Percentiles rank a stretch among this genome's conserved stretches.
phyloP scores from a whole-genome alignment of 202 grass and related monocot species.

The Cymbopogon flexuosus region DNA sequence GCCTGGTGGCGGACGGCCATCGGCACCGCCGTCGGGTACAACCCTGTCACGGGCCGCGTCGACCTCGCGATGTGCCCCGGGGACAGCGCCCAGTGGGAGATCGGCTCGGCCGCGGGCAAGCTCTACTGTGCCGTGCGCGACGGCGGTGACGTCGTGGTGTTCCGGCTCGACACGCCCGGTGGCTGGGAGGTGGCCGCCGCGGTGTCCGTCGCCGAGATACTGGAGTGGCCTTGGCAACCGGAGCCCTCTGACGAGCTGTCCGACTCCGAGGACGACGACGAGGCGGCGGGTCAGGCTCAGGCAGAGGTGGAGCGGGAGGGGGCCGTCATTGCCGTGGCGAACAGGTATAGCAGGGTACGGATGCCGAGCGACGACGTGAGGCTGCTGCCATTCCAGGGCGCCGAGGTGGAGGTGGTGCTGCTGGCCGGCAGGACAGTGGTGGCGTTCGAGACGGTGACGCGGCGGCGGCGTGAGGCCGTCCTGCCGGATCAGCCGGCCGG shows the following conservation, averaged over 20 bases:
- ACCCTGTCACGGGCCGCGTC: neutral
- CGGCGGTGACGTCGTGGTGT: neutral
- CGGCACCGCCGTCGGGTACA: constrained; percentile 46
- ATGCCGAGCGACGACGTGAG: neutral
- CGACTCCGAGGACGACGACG: neutral
- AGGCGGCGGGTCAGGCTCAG: neutral
- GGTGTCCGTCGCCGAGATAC: constrained; percentile 23
- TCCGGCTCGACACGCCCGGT: neutral
- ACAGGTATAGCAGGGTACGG: neutral
- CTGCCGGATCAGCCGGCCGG: neutral
- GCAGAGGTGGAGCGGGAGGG: neutral
- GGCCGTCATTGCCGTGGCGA: neutral
- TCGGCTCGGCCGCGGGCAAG: neutral
- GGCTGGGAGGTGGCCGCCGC: constrained; percentile 25
- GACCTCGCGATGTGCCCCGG: no score
- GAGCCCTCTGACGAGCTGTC: neutral
- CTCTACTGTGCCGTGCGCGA: constrained; percentile 30
- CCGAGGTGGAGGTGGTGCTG: constrained; percentile 37
- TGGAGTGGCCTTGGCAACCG: neutral
- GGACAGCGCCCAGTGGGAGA: no score
- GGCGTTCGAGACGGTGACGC: constrained; percentile 34
- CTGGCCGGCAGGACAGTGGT: constrained; percentile 24
- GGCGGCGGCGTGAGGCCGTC: constrained; percentile 20
- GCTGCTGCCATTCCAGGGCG: constrained; percentile 52
- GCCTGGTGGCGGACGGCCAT: constrained; percentile 60